Conservation (phyloP, 306 rosid genomes). For the Heteromeles arbutifolia region DNA sequence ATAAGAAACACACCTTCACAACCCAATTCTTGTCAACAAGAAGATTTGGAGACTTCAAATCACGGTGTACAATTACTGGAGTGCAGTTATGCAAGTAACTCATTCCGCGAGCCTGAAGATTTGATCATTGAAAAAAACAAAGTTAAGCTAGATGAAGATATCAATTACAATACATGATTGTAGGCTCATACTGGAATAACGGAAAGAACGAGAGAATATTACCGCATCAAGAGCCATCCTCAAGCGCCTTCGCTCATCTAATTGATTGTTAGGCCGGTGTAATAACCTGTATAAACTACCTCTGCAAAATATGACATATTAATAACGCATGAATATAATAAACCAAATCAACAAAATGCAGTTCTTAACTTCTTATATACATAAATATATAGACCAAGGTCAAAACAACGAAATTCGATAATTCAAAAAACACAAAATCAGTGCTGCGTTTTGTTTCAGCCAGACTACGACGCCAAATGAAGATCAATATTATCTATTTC, state of each 20-base stretch:
- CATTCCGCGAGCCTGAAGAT: constrained; percentile 87
- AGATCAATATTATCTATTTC: background rate
- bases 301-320: constrained; percentile 45
- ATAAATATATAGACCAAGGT: background rate
- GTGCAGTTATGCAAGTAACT: constrained; percentile 82
- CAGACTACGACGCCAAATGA: background rate
- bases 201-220: constrained; percentile 28
- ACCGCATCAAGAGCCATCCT: constrained; percentile 97
- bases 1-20: constrained; percentile 50
- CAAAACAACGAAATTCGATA: background rate
- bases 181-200: constrained; percentile 10
- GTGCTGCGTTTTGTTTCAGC: background rate
- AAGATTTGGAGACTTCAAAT: constrained; percentile 94
- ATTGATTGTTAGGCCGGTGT: constrained; percentile 86
- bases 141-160: constrained; percentile 7
- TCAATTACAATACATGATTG: constrained; percentile 2
- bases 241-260: constrained; percentile 78
- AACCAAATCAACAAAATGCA: constrained; percentile 4
- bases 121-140: constrained; percentile 19
- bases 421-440: background rate
- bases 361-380: background rate
- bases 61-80: constrained; percentile 84
- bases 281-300: constrained; percentile 92
- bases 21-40: constrained; percentile 91
- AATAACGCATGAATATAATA: constrained; percentile 4